These are phyloP conservation scores for Trichoderma erinaceum DNA, from an alignment of 495 filamentous ascomycete species.

Conservation along the genomic window DNA sequence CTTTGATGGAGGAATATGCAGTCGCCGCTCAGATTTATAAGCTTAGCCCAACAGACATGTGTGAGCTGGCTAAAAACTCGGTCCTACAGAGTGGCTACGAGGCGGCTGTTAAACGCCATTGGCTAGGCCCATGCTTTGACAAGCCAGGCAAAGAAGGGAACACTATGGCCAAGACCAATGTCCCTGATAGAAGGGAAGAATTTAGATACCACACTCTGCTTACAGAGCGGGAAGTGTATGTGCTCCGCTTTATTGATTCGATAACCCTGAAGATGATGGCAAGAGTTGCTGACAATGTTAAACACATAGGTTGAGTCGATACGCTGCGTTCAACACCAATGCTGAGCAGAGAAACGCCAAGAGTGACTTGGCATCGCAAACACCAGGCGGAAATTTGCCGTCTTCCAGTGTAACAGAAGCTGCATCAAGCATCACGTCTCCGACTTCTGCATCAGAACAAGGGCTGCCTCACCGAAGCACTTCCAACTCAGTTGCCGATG, in stretches of 20 bases:
- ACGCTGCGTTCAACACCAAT: constrained; percentile 30
- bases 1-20: constrained; percentile 94
- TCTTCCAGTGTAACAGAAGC: constrained; percentile 16
- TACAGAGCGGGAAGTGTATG: constrained; percentile 78
- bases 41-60: constrained; percentile 96
- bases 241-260: constrained; percentile 17
- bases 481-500: constrained; percentile 18
- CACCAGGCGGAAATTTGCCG: constrained; percentile 6
- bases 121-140: constrained; percentile 73
- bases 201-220: constrained; percentile 79
- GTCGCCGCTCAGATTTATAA: constrained; percentile 99
- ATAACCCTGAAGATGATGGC: background rate
- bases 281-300: constrained; percentile 15
- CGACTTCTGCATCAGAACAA: background rate
- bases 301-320: constrained; percentile 41
- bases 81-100: constrained; percentile 95
- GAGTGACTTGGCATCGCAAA: constrained; percentile 16
- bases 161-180: constrained; percentile 88
- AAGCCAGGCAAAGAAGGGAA: constrained; percentile 74
- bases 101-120: constrained; percentile 75
- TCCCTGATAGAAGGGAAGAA: constrained; percentile 83
- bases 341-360: constrained; percentile 21
- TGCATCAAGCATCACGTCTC: background rate
- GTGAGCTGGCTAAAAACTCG: constrained; percentile 92
- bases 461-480: background rate